These are phyloP conservation scores for Dunaliella sp. DNA, from an alignment of 139 green algal species.

Conservation along the genomic window DNA sequence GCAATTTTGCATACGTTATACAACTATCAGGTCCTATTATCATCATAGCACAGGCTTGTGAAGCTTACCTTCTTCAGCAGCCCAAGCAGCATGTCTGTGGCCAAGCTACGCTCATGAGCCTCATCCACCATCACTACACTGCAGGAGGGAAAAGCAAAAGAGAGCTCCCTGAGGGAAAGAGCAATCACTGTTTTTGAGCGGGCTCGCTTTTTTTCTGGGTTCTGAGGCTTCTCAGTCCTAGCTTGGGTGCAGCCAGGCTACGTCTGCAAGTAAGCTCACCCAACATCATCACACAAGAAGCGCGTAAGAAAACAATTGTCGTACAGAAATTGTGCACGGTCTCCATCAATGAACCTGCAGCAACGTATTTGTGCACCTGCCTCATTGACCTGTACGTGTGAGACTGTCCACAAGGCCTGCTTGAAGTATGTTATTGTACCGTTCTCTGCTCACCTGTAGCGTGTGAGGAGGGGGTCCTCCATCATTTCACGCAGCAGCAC, in stretches of 20 bases:
- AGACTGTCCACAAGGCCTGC: too few relatives aligned
- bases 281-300: too few relatives aligned
- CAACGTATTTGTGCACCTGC: too few relatives aligned
- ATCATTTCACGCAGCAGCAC: slow-evolving; percentile 89
- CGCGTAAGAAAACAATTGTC: too few relatives aligned
- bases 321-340: too few relatives aligned
- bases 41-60: background rate
- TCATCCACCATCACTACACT: slow-evolving; percentile 93
- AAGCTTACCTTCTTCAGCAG: slow-evolving; percentile 76
- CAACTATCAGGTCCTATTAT: background rate
- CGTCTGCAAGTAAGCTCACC: background rate
- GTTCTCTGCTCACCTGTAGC: slow-evolving; percentile 58
- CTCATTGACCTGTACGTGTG: too few relatives aligned
- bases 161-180: too few relatives aligned
- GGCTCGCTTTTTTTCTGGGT: too few relatives aligned
- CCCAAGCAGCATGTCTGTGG: slow-evolving; percentile 87
- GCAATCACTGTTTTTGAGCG: too few relatives aligned
- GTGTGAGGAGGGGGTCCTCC: slow-evolving; percentile 77
- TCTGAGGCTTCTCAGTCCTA: background rate
- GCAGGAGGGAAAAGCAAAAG: slow-evolving; percentile 24
- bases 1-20: background rate
- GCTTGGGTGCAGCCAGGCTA: background rate
- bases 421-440: too few relatives aligned
- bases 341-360: too few relatives aligned
- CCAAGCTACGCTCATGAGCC: slow-evolving; percentile 84